Evolutionary conservation across 2,329 filamentous ascomycete genomes (phyloP), one percentile per base, ranked within the genome.

Genomic region (Sphaceloma murrayae): DNA sequence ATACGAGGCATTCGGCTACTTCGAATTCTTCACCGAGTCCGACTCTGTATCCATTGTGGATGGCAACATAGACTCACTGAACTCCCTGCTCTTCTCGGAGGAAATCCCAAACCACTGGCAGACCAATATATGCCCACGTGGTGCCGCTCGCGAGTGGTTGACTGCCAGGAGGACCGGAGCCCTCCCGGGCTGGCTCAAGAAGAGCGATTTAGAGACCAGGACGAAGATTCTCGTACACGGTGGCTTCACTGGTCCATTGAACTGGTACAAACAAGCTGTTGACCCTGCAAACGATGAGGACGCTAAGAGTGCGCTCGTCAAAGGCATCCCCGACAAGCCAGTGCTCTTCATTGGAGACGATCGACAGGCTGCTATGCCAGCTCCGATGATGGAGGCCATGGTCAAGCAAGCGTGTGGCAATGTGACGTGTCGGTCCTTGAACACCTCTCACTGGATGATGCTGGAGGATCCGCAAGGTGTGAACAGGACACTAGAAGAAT

Each of bases 11-110:
- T 62, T 58, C 31, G 55, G 59, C 21, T 74, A 73, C 57, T 72
- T 68, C 67, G 52, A 67, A 40, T 60, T 72, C 21, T 67, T 72
- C 51, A 58, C 57, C 1, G 56, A 62, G 1, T 53, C 60, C 0
- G 66, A 70, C 27, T 65, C 61, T 1, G 51, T 59, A 1, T 51
- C 52, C 1, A 31, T 71, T n/a, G 53, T 72, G 21, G 54, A 58
- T 5, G 46, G 51, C 19, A 60, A 69, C 44, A 47, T 65, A 0
- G 66, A 68, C 19, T 43, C 40, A 9, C 13, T 34, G 3, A 60
- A 60, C 11, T 42, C 62, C 4, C 69, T 48, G n/a, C 34, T 27
- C 17, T 24, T 40, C 7, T 45, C 40, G 6, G 54, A 58, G 36
- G 54, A 51, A 18, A 26, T 42, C 3, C 36, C 48, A 2, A 45